Base-by-base conservation (phyloP, 2,329 filamentous ascomycete genomes). In the Lasiodiplodia gonubiensis region DNA sequence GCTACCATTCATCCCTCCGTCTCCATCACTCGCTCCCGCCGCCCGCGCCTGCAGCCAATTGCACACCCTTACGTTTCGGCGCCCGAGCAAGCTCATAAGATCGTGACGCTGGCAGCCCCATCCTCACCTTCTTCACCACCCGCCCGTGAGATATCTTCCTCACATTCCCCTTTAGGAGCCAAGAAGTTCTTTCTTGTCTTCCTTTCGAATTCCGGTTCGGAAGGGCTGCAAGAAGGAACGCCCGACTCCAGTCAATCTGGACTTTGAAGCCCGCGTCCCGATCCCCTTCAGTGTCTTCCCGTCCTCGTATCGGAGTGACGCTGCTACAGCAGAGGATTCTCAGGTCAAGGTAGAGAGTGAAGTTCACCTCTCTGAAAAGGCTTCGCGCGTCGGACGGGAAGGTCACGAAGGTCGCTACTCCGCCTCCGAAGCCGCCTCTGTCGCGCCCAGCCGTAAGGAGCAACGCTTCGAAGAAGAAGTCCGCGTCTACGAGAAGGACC, bases 201-300 rank as follows among this genome's bases (percentile, higher is more conserved):
- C 87, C 87, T 89, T 88, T 89, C 86, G 86, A 80, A 77, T 77
- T 78, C 78, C 78, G 81, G 80, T 82, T 85, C 82, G 84, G 84
- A 84, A 84, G 84, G 84, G 80, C 81, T 88, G 88, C 87, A 88
- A 92, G 90, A 90, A 89, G 86, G 86, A 88, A 84, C 89, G 85
- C 84, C 82, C 81, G 84, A 89, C 91, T 90, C 89, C 91, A 91
- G 92, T 86, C 92, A 97, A 93, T 87, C 94, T 97, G 94, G 94
- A 97, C 92, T 97, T 97, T 95, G 94, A 97, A 92, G 93, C 94
- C 86, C 92, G 93, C 85, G 92, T 97, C 85, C 93, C 94, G 88
- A 95, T 98, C 85, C 94, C 94, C 86, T 97, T 97, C 90, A 97
- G 93, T 92, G 92, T 97, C 91, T 97, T 98, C 90, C 94, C 94